Evolutionary conservation across 495 filamentous ascomycete species (phyloP), one percentile per base, ranked within the genome.

Genomic region (Penicillium waksmanii): DNA sequence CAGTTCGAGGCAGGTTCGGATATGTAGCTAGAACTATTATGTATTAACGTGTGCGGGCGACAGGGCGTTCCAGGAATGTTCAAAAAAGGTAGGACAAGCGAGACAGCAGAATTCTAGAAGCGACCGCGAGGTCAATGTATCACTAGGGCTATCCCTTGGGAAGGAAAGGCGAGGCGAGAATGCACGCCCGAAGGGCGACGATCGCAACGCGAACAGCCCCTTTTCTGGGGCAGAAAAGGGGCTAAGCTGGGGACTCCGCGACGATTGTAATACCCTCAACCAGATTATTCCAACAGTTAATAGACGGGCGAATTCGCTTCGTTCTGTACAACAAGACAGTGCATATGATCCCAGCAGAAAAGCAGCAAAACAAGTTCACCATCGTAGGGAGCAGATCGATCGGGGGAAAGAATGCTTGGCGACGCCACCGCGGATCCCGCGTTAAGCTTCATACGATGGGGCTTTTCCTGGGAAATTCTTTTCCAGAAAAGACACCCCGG

Each of bases 361-460:
- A 2, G 27, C 8, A 31, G 8, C 27, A 8, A 31, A 31, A 31
- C 17, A 51, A 51, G 17, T 35, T 13, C 21, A 17, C 42, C 42
- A 10, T 19, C 17, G 42, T 40, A 12, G 12, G 11, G 12, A 40
- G 15, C 9, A n/a, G 11, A 44, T 17, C 42, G n/a, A 18, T 18
- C 42, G 17, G 17, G 42, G 42, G n/a, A 17, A 44, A 18, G 42
- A 44, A 44, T 44, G 42, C 42, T 44, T 44, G 42, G 42, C 42
- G 42, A 44, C 42, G 42, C 42, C 42, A 44, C 42, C n/a, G 42
- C n/a, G 17, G 42, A 44, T 44, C 42, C n/a, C n/a, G 3, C 4
- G n/a, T 17, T 10, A 18, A 15, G 36, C 11, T 40, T 40, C n/a
- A n/a, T n/a, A n/a, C n/a, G n/a, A n/a, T n/a, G n/a, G n/a, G n/a